These are phyloP conservation scores for Wakefieldia striispora DNA, from an alignment of 768 basidiomycete genomes.

Conservation along the genomic window DNA sequence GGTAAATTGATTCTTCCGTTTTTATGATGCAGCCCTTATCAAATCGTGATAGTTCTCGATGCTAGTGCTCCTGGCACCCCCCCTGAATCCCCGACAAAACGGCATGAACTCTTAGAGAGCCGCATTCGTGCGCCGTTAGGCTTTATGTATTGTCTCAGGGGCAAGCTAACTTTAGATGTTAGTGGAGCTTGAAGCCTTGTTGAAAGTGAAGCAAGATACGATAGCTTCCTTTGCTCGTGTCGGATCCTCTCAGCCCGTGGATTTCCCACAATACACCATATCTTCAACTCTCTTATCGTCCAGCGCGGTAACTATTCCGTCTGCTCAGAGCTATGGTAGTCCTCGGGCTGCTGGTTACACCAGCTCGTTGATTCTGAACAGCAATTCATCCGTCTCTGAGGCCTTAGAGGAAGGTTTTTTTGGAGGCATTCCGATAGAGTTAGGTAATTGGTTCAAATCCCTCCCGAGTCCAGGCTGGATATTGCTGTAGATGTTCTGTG, in stretches of 20 bases:
- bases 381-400: background rate
- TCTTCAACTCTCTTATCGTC: background rate
- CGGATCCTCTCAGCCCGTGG: background rate
- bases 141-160: background rate
- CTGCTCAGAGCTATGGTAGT: background rate
- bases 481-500: conserved; percentile 22
- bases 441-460: conserved; percentile 2
- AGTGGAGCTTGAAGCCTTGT: conserved; percentile 70
- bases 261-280: background rate
- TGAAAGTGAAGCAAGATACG: conserved; percentile 52
- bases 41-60: conserved; percentile 33
- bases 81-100: conserved; percentile 55
- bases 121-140: conserved; percentile 60
- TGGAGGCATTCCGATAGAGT: background rate
- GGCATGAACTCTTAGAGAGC: conserved; percentile 62
- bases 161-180: conserved; percentile 2
- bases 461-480: background rate
- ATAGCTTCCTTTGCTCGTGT: conserved; percentile 1
- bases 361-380: background rate
- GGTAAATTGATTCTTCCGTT: conserved; percentile 32
- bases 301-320: background rate
- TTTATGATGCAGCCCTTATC: background rate
- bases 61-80: conserved; percentile 32
- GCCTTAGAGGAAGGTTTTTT: background rate
- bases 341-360: background rate